A percentile compares a stretch with the other conserved stretches of the same genome.
Conservation (phyloP, 306 rosid species). For the Fagus sylvatica region DNA sequence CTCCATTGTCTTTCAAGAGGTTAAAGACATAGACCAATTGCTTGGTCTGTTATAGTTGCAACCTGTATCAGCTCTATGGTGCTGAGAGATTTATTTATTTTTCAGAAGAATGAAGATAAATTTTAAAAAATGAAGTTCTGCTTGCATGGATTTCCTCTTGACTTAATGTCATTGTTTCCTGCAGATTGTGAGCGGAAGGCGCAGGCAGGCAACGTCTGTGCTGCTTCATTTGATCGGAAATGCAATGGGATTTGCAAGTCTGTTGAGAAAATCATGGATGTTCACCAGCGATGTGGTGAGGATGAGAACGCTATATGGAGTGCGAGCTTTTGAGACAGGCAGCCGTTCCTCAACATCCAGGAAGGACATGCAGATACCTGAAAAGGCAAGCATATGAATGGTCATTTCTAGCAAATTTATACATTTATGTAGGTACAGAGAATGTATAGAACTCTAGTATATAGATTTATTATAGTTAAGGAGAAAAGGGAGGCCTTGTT, state of each 20-base stretch:
- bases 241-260: slow-evolving; percentile 95
- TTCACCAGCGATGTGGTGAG: slow-evolving; percentile 81
- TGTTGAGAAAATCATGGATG: slow-evolving; percentile 57
- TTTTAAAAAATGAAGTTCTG: background rate
- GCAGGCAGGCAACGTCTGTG: slow-evolving; percentile 59
- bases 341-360: slow-evolving; percentile 18
- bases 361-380: slow-evolving; percentile 21
- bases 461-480: slow-evolving; percentile 8
- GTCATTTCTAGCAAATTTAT: background rate
- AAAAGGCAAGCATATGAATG: slow-evolving; percentile 16
- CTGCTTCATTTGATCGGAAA: slow-evolving; percentile 86
- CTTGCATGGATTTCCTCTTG: background rate
- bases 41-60: background rate
- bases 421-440: background rate
- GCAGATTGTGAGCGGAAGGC: slow-evolving; percentile 88
- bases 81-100: background rate
- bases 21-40: background rate
- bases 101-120: background rate
- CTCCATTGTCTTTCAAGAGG: background rate
- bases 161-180: background rate
- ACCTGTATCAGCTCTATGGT: background rate
- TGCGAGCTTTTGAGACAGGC: slow-evolving; percentile 33
- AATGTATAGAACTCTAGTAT: slow-evolving; percentile 1
- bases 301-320: slow-evolving; percentile 57
- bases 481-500: slow-evolving; percentile 15